Base-by-base conservation (phyloP, 225 moss, liverwort and hornwort genomes). In the Lunularia cruciata region DNA sequence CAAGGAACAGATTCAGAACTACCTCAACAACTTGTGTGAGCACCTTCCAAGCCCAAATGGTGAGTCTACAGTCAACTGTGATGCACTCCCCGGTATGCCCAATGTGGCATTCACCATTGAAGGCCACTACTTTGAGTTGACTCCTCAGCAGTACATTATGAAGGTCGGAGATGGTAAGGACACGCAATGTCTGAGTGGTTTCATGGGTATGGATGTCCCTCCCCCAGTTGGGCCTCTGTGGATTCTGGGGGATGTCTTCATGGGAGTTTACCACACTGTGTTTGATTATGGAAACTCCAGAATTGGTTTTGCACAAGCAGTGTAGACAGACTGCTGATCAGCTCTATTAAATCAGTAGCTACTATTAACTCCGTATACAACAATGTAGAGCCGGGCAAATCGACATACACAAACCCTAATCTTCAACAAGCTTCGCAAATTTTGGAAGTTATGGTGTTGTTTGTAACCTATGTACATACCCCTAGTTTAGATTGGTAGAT, bases 151-250 rank as follows among this genome's bases (percentile, higher is more conserved):
- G 86, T 93, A 98, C 69, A 63, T 91, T 23, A 64, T 98, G 71
- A 84, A 89, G 76, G 76, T 92, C 63, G 96, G 89, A 18, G 92
- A 87, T 30, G 90, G 90, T 9, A 35, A 36, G 12, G 86, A 90
- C 68, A 85, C 86, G n/a, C 96, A 96, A 75, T 96, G 96, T 75
- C 59, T 96, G 1, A 96, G 92, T 69, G 96, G 96, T 66, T 96
- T 96, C 74, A 66, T 90, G 13, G 96, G 89, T 42, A 75, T 96
- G 31, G 92, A 96, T 74, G 65, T 92, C 30, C 86, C 96, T 3
- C 80, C 87, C 60, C 96, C 92, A 72, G 73, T 83, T 51, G 96
- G 92, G 32, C 96, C 92, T 19, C 74, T 96, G 25, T 96, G 96
- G 94, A 98, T 98, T 72, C 67, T 98, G 72, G 96, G 92, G 58